These are phyloP conservation scores for Piper longum DNA, from an alignment of 164 flowering plant genomes.

Conservation along the genomic window DNA sequence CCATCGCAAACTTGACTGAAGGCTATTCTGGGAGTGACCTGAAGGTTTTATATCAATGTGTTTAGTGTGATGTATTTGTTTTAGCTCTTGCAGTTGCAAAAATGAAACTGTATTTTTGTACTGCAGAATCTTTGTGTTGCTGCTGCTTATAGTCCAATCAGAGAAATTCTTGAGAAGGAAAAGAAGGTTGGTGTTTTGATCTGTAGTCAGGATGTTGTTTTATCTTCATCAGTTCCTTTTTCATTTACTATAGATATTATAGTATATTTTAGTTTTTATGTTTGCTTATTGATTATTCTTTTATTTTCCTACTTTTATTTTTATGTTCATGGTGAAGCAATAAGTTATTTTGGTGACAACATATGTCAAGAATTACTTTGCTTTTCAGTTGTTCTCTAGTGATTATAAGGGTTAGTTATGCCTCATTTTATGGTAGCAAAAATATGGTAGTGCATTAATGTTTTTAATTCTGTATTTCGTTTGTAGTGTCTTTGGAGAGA, in stretches of 20 bases:
- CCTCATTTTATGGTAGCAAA: too few relatives aligned
- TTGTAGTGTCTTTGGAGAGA: too few relatives aligned
- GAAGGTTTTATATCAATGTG: slow-evolving; percentile 34
- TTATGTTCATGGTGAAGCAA: too few relatives aligned
- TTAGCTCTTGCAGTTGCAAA: slow-evolving; percentile 1
- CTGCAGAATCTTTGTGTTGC: slow-evolving; percentile 71
- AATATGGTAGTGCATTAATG: too few relatives aligned
- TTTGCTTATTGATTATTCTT: too few relatives aligned
- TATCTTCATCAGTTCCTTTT: neutral
- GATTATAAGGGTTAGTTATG: too few relatives aligned
- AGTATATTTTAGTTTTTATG: neutral
- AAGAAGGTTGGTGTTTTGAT: slow-evolving; percentile 34
- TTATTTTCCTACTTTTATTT: too few relatives aligned
- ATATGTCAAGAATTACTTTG: too few relatives aligned
- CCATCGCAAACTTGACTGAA: slow-evolving; percentile 70
- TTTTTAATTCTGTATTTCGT: too few relatives aligned
- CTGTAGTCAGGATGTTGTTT: neutral
- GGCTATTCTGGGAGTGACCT: slow-evolving; percentile 98
- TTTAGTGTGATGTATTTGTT: neutral
- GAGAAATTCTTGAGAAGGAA: slow-evolving; percentile 67
- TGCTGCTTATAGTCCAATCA: slow-evolving; percentile 66
- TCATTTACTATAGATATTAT: too few relatives aligned
- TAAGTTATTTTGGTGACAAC: too few relatives aligned
- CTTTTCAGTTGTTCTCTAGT: too few relatives aligned
- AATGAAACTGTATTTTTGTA: slow-evolving; percentile 6